A percentile compares a stretch with the other conserved stretches of the same genome.
phyloP scores from a whole-genome alignment of 805 yeast species.

The Kazachstania bromeliacearum region DNA sequence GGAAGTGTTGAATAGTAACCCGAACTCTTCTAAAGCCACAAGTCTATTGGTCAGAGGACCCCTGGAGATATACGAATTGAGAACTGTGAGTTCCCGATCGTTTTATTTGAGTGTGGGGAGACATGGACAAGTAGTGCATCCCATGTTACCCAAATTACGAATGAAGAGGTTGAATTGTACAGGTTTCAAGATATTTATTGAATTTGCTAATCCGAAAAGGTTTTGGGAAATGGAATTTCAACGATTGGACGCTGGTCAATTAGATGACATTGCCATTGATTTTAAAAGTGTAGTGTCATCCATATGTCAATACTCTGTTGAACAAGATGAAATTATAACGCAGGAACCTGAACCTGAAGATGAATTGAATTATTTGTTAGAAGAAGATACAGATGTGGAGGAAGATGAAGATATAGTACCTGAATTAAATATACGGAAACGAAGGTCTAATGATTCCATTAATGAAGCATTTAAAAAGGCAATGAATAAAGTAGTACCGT shows the following conservation, averaged over 20 bases:
- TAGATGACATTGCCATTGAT: slow-evolving; percentile 7
- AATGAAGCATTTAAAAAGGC: slow-evolving; percentile 18
- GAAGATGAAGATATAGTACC: slow-evolving; percentile 7
- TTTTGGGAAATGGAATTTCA: slow-evolving; percentile 51
- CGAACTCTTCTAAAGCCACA: background rate
- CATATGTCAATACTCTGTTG: slow-evolving; percentile 14
- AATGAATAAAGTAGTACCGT: slow-evolving; percentile 9
- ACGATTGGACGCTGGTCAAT: slow-evolving; percentile 5
- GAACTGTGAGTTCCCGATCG: slow-evolving; percentile 10
- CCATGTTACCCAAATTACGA: slow-evolving; percentile 56
- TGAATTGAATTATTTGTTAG: slow-evolving; percentile 20
- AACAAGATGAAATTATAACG: background rate
- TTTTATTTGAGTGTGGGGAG: slow-evolving; percentile 28
- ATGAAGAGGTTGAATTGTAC: slow-evolving; percentile 41
- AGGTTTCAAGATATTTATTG: slow-evolving; percentile 40
- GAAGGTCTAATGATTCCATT: background rate
- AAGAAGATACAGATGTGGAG: slow-evolving; percentile 7
- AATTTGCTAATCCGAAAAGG: slow-evolving; percentile 65
- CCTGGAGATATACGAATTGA: slow-evolving; percentile 23
- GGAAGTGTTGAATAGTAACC: slow-evolving; percentile 13
- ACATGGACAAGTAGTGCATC: slow-evolving; percentile 44
- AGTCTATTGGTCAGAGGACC: slow-evolving; percentile 21
- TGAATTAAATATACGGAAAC: slow-evolving; percentile 2
- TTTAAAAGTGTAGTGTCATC: slow-evolving; percentile 27
- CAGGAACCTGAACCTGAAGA: slow-evolving; percentile 1